Percentiles rank a stretch among this genome's conserved stretches.
Conservation (phyloP, 1,139 yeast genomes). For the Arxiozyma telluris region DNA sequence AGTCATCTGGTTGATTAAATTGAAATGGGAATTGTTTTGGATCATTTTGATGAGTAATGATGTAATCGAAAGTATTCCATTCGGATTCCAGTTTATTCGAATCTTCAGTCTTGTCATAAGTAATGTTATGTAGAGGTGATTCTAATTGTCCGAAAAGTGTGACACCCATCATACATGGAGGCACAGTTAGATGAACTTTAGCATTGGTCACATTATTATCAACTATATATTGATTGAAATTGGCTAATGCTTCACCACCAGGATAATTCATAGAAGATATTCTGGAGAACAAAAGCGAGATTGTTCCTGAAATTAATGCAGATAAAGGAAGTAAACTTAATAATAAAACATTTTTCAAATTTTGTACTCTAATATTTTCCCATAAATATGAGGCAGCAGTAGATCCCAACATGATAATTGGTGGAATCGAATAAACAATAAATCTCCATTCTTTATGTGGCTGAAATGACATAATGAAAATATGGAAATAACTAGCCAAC, state of each 20-base stretch:
- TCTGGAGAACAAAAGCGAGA: constrained; percentile 47
- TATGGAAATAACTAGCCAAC: constrained; percentile 44
- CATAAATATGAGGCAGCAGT: constrained; percentile 45
- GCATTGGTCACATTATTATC: constrained; percentile 20
- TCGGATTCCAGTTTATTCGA: constrained; percentile 30
- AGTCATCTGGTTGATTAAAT: neutral
- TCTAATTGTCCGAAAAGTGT: constrained; percentile 58
- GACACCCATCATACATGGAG: constrained; percentile 84
- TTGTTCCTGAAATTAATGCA: constrained; percentile 31
- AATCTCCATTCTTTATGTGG: constrained; percentile 97
- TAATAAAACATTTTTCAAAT: constrained; percentile 31
- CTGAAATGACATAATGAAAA: constrained; percentile 61
- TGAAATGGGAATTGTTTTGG: neutral
- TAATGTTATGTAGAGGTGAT: constrained; percentile 31
- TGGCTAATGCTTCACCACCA: constrained; percentile 67
- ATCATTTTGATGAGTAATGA: constrained; percentile 41
- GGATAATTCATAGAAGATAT: constrained; percentile 77
- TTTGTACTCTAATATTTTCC: constrained; percentile 29
- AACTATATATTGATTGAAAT: constrained; percentile 42
- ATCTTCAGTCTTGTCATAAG: constrained; percentile 71
- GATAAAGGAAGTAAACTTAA: constrained; percentile 27
- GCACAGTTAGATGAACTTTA: constrained; percentile 64
- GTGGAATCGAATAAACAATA: constrained; percentile 65
- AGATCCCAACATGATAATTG: constrained; percentile 57
- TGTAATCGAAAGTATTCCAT: constrained; percentile 52